Conservation (phyloP, 768 basidiomycete species). For the Phanerodontia chrysosporium region DNA sequence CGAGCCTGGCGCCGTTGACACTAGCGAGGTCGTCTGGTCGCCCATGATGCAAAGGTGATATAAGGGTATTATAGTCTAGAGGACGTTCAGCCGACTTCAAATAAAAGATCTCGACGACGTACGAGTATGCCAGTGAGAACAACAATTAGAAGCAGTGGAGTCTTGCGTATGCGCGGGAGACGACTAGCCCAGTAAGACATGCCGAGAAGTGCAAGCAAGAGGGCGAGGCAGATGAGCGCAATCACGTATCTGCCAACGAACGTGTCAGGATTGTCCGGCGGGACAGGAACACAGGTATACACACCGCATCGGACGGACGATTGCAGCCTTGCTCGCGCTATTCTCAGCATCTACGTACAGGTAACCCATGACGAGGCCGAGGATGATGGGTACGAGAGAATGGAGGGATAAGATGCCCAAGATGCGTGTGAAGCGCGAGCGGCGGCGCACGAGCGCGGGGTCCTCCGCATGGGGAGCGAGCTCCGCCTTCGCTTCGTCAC, state of each 20-base stretch:
- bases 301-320: slow-evolving; percentile 1
- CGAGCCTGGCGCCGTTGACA: slow-evolving; percentile 5
- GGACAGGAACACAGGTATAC: neutral
- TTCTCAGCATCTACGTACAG: slow-evolving; percentile 7
- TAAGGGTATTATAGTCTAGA: neutral
- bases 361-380: slow-evolving; percentile 3
- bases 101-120: neutral
- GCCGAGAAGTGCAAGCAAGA: neutral
- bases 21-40: neutral
- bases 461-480: neutral
- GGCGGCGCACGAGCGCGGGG: neutral
- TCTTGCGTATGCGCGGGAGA: neutral
- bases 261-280: neutral
- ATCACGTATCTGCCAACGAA: neutral
- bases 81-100: neutral
- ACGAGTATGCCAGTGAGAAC: slow-evolving; percentile 6
- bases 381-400: neutral
- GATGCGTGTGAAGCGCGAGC: neutral
- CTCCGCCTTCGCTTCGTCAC: neutral
- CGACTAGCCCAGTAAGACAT: neutral
- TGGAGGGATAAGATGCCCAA: neutral
- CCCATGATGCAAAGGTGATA: slow-evolving; percentile 3
- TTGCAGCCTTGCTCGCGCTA: neutral
- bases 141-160: neutral
- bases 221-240: neutral